Evolutionary conservation across 352 stramenopile genomes (phyloP), one percentile per base, ranked within the genome.

Genomic region (Globisporangium yorkense): DNA sequence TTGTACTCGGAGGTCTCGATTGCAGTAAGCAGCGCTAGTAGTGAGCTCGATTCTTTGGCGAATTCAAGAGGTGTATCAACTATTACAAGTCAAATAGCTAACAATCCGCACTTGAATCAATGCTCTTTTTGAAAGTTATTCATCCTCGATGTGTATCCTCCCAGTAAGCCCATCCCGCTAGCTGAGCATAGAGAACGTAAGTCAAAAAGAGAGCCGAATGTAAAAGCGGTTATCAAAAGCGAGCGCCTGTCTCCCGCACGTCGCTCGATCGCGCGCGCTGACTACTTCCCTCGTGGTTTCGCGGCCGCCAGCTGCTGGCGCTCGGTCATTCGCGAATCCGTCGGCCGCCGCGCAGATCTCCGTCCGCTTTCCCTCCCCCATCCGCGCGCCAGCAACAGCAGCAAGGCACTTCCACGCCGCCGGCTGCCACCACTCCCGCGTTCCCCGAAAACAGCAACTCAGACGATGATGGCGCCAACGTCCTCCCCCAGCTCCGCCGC

Each of bases 291-390:
- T 18, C 43, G 43, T 48, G 43, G 6, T 16, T 48, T 48, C 43
- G 43, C 43, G 7, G 18, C 43, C 43, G 43, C 43, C 43, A 48
- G 43, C 43, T 48, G 43, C 43, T 48, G 16, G 12, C 13, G 43
- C 43, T 48, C 40, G 40, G 40, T 21, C 43, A 48, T 48, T 48
- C 43, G 43, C 43, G 43, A 48, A 48, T 48, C 43, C 43, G 43
- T 48, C 43, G 43, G 6, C 43, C n/a, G 43, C 43, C 43, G n/a
- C 43, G 7, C 43, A 47, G 16, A 47, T 27, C 43, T 27, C 20
- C 43, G 18, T 47, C 40, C 12, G n/a, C 40, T 4, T 13, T 29
- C 43, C 21, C 43, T 10, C 33, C 33, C 5, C 33, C 33, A 37
- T 6, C 33, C 33, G 33, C 5, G 33, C 33, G 5, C 8, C 33